Evolutionary conservation across 805 yeast species (phyloP).

Genomic region (Ogataea pini): DNA sequence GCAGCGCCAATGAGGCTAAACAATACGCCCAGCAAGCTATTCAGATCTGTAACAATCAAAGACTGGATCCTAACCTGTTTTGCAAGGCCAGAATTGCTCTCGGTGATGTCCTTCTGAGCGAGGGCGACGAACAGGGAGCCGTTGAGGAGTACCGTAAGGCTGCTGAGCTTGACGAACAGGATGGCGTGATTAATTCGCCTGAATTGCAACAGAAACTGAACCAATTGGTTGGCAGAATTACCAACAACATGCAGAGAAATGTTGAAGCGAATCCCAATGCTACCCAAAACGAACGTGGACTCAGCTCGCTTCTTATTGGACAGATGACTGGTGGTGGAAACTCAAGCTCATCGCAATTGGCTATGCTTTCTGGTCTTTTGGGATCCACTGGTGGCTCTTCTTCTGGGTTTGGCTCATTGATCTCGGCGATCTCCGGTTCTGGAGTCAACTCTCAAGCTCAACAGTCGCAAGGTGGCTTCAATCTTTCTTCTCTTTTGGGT

Average conservation of each 20-base stretch:
- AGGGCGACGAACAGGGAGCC: constrained; percentile 29
- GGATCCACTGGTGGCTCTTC: constrained; percentile 19
- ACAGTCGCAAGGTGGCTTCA: constrained; percentile 31
- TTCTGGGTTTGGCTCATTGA: constrained; percentile 28
- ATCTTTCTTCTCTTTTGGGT: constrained; percentile 27
- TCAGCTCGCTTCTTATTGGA: constrained; percentile 29
- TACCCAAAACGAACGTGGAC: constrained; percentile 31
- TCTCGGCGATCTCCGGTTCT: constrained; percentile 26
- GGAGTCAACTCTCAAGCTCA: constrained; percentile 28
- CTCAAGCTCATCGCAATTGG: constrained; percentile 31
- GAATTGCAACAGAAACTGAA: constrained; percentile 33
- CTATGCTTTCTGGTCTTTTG: constrained; percentile 29
- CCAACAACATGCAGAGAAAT: constrained; percentile 24
- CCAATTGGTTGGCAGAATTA: constrained; percentile 24
- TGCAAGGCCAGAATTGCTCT: constrained; percentile 29
- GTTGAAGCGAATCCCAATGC: constrained; percentile 26
- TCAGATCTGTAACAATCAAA: constrained; percentile 19
- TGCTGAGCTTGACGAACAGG: constrained; percentile 34
- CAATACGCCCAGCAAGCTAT: constrained; percentile 24
- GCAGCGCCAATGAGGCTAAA: constrained; percentile 20
- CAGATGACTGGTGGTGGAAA: constrained; percentile 30
- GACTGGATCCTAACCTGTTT: constrained; percentile 30
- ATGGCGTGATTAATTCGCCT: constrained; percentile 34
- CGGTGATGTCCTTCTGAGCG: constrained; percentile 30
- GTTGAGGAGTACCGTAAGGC: constrained; percentile 32